Evolutionary conservation across 805 yeast species (phyloP).

Genomic region (Hanseniaspora mollemarum): DNA sequence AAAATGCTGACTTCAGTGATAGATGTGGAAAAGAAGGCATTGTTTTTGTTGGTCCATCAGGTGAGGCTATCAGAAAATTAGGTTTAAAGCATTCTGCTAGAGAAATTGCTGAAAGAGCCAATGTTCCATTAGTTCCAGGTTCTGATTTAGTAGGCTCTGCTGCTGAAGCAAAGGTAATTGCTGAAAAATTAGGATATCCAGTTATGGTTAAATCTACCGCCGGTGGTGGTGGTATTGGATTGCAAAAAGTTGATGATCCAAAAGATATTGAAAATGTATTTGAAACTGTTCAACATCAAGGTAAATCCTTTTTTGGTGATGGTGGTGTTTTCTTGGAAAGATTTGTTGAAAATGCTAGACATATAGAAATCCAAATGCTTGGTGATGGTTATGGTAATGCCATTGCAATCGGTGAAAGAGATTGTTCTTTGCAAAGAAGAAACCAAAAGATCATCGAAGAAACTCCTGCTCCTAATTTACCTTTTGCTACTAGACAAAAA

Average conservation of each 20-base stretch:
- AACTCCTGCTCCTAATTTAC: conserved; percentile 93
- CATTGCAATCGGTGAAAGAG: conserved; percentile 91
- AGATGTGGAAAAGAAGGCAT: conserved; percentile 72
- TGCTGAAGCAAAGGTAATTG: conserved; percentile 64
- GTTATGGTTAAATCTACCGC: conserved; percentile 96
- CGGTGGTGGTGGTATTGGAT: conserved; percentile 98
- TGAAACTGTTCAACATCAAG: conserved; percentile 87
- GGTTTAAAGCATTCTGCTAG: conserved; percentile 96
- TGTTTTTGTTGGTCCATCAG: conserved; percentile 92
- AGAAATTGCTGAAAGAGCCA: conserved; percentile 81
- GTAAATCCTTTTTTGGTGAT: conserved; percentile 85
- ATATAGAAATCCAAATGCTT: conserved; percentile 90
- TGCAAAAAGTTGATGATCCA: conserved; percentile 80
- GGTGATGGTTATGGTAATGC: conserved; percentile 94
- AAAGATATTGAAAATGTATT: conserved; percentile 75
- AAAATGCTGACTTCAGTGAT: conserved; percentile 92
- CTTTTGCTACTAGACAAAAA: conserved; percentile 58
- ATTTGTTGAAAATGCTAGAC: conserved; percentile 89
- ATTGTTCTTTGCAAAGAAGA: conserved; percentile 93
- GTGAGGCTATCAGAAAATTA: conserved; percentile 78
- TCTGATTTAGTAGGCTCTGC: conserved; percentile 66
- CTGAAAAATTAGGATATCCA: conserved; percentile 69
- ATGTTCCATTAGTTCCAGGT: conserved; percentile 96
- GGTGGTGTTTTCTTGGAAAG: conserved; percentile 91
- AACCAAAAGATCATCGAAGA: conserved; percentile 94